phyloP scores from a whole-genome alignment of 305 asterid genomes.

The Solanum hybrid region DNA sequence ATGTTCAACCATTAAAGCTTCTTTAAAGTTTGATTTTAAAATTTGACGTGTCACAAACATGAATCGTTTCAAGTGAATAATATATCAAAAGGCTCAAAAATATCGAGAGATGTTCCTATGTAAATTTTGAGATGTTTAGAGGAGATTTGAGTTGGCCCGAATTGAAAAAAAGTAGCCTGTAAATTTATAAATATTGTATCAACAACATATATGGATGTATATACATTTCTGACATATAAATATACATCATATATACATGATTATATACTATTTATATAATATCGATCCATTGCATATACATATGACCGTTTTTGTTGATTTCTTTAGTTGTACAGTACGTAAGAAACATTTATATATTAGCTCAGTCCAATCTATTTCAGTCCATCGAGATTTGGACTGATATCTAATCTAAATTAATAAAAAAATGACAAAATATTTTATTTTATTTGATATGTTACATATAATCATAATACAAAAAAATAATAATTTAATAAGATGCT shows the following conservation, averaged over 20 bases:
- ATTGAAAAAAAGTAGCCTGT: not conserved
- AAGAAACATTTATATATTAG: too few relatives aligned
- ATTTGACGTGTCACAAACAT: too few relatives aligned
- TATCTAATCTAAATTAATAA: not conserved
- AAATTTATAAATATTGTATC: too few relatives aligned
- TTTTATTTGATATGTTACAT: not conserved
- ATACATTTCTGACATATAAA: not conserved
- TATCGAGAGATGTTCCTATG: not conserved
- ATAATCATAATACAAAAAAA: too few relatives aligned
- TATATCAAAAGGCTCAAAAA: not conserved
- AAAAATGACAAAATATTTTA: too few relatives aligned
- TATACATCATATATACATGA: not conserved
- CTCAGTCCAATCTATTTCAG: not conserved
- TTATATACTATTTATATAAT: not conserved
- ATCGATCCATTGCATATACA: not conserved
- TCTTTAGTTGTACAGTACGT: not conserved
- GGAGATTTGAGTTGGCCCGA: fast-evolving
- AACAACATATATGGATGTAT: not conserved
- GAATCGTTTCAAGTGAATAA: not conserved
- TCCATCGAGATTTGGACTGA: not conserved
- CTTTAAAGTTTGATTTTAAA: too few relatives aligned
- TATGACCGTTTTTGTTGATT: not conserved
- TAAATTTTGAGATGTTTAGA: not conserved
- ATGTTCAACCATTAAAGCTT: not conserved
- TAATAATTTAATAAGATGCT: too few relatives aligned